Evolutionary conservation across 257 asterid species (phyloP), one percentile per base, ranked within the genome.

Genomic region (Scutellaria minor): DNA sequence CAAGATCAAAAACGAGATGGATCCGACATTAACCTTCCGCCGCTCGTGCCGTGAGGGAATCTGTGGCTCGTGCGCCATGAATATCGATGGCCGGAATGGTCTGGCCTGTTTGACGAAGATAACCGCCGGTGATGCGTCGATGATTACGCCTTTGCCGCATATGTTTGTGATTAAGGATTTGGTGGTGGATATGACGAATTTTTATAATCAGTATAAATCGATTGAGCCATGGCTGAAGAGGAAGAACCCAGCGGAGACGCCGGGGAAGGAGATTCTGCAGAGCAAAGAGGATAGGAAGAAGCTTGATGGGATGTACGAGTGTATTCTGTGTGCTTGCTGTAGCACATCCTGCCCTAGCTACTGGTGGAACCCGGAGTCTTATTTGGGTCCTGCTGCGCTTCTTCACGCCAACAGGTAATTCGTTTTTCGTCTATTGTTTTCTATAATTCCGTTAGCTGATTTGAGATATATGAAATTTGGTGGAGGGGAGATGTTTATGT

Each of bases 291-390:
- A 93, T 42, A 79, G 96, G 84, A 90, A 93, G 75, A 91, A 93
- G 87, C 88, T 93, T 4, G 97, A 93, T 81, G 97, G 98, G 53
- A 93, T 93, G 96, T 93, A 93, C 37, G 98, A 93, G 79, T 94
- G 98, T 71, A 94, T 94, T 78, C 83, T 94, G 27, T 94, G 98
- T 51, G 97, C 97, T 57, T 94, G 98, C 85, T 91, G 98, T 47
- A 91, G 97, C 78, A 89, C 97, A 31, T 87, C 96, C 13, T 94
- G 98, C 78, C 96, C 98, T 7, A 94, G 98, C 79, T 94, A 94
- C 77, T 91, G 98, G 98, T 94, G 98, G 98, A 94, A 94, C 72
- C 98, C 98, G 7, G 98, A 94, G 83, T 77, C 95, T 37, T 94
- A 94, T 84, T 86, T 94, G 79, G 98, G 98, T 14, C 98, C 98